Base-by-base conservation (phyloP, 2,329 filamentous ascomycete species). In the Myriosclerotinia scirpicola region DNA sequence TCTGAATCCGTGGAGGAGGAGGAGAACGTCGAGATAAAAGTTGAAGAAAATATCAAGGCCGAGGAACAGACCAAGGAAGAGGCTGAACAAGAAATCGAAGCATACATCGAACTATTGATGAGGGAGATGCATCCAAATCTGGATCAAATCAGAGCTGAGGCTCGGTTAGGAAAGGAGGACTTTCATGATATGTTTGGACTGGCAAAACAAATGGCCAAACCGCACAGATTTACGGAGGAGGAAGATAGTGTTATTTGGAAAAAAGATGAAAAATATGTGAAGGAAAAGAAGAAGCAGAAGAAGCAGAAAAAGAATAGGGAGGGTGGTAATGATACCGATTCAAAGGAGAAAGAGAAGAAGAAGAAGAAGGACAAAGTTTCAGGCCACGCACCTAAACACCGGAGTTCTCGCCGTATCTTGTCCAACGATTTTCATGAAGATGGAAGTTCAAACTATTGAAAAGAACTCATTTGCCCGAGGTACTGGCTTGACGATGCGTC, bases 121-220 rank as follows among this genome's bases (percentile, higher is more conserved):
- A 61, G 11, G 46, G 58, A 61, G 44, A 50, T 61, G 9, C 14
- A 61, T 40, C 46, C 34, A 22, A 26, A 61, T 40, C 17, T 61
- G 30, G 14, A 61, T 38, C n/a, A 61, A 11, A 61, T 50, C 9
- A 50, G 1, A 12, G n/a, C 46, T 17, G 34, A n/a, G 7, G 30
- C 34, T 50, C 15, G 30, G 5, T 50, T 50, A 14, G 30, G 50
- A 22, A 4, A 50, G 5, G 14, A 61, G 34, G 58, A 61, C 12
- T 5, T 38, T 8, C 44, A 50, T 15, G n/a, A 38, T 14, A 2
- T 26, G 1, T 38, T 50, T 50, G 44, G 20, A 1, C 26, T 61
- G 34, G 5, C 58, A 38, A 61, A 61, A 11, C 34, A 61, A 26
- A 50, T 50, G n/a, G n/a, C 14, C n/a, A 12, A 50, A 1, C n/a